Evolutionary conservation across 352 stramenopile genomes (phyloP).

Genomic region (Globisporangium ultimum): DNA sequence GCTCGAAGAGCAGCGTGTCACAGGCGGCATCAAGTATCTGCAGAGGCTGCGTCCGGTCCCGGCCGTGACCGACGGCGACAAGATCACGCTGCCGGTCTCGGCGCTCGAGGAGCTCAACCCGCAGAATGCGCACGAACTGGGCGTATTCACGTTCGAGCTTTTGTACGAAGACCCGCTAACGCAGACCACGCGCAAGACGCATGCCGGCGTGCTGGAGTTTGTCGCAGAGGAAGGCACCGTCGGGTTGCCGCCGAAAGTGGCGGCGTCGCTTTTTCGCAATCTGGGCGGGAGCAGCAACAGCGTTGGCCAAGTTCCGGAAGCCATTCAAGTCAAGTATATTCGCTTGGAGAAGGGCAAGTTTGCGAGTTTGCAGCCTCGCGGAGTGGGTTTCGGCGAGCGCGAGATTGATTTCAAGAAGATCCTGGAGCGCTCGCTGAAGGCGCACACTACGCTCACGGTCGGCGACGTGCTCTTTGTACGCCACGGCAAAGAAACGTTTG

Average conservation of each 20-base stretch:
- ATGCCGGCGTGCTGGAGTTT: constrained; percentile 81
- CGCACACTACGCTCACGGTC: constrained; percentile 72
- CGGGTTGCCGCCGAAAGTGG: constrained; percentile 74
- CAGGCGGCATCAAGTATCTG: constrained; percentile 65
- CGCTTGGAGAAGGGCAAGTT: constrained; percentile 70
- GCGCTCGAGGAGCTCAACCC: constrained; percentile 75
- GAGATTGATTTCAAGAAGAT: constrained; percentile 83
- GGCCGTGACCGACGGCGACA: constrained; percentile 57
- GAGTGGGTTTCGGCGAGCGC: constrained; percentile 64
- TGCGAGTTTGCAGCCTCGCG: constrained; percentile 60
- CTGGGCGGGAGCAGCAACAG: background rate
- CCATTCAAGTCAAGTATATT: constrained; percentile 66
- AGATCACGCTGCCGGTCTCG: constrained; percentile 73
- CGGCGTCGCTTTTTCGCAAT: constrained; percentile 53
- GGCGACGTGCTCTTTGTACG: constrained; percentile 77
- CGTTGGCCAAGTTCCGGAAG: constrained; percentile 18
- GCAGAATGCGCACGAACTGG: constrained; percentile 68
- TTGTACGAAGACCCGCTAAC: constrained; percentile 18
- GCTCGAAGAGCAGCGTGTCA: constrained; percentile 70
- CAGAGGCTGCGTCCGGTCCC: constrained; percentile 44
- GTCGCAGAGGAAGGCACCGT: constrained; percentile 72
- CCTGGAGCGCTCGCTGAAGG: constrained; percentile 67
- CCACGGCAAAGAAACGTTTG: constrained; percentile 71
- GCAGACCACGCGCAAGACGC: constrained; percentile 32
- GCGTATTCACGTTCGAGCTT: constrained; percentile 84